A percentile compares a stretch with the other conserved stretches of the same genome.
Evolutionary conservation across 805 yeast species (phyloP).

Genomic region (Schizosaccharomyces japonicus): DNA sequence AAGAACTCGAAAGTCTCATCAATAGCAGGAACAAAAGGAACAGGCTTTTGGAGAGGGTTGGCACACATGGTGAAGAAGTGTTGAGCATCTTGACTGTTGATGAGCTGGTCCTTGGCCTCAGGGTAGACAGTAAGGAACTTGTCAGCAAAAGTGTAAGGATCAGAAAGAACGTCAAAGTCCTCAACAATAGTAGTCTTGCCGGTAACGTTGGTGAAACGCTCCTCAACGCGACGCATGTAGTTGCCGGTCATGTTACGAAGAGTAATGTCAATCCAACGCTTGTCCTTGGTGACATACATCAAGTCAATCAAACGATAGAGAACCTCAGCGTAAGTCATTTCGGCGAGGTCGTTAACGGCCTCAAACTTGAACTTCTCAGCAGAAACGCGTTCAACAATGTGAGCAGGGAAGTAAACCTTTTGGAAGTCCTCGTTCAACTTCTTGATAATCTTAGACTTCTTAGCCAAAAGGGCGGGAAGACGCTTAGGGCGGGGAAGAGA

Average conservation of each 20-base stretch:
- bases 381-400: not conserved
- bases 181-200: slow-evolving; percentile 41
- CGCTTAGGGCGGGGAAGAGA: slow-evolving; percentile 64
- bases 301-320: slow-evolving; percentile 69
- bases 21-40: slow-evolving; percentile 87
- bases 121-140: slow-evolving; percentile 46
- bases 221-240: slow-evolving; percentile 83
- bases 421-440: slow-evolving; percentile 84
- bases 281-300: slow-evolving; percentile 55
- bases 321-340: slow-evolving; percentile 87
- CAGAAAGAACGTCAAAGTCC: slow-evolving; percentile 39
- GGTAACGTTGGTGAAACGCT: slow-evolving; percentile 49
- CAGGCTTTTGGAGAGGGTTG: slow-evolving; percentile 81
- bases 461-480: slow-evolving; percentile 52
- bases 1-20: slow-evolving; percentile 85
- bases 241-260: slow-evolving; percentile 71
- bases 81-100: slow-evolving; percentile 89
- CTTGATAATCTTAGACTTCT: slow-evolving; percentile 65
- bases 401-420: slow-evolving; percentile 86
- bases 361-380: slow-evolving; percentile 15
- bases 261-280: slow-evolving; percentile 70
- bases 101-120: slow-evolving; percentile 51
- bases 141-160: slow-evolving; percentile 39
- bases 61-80: slow-evolving; percentile 64
- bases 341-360: slow-evolving; percentile 54